Evolutionary conservation across 345 rosid genomes (phyloP).

Genomic region (Alliaria petiolata): DNA sequence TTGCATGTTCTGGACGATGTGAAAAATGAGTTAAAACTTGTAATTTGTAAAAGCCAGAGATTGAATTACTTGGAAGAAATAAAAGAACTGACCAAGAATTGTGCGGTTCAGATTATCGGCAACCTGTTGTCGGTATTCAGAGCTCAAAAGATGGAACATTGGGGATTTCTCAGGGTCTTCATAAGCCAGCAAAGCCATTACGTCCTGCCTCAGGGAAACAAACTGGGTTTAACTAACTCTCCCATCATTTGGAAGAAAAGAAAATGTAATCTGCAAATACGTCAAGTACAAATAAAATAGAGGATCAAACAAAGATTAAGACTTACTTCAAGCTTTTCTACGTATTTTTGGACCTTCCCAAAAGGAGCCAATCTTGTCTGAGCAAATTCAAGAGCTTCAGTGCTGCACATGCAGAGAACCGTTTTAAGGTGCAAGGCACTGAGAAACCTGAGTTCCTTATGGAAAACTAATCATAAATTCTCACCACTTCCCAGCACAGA

Average conservation of each 20-base stretch:
- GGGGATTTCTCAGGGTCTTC: constrained; percentile 95
- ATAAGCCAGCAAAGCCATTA: constrained; percentile 84
- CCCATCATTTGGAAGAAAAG: neutral
- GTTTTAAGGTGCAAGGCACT: neutral
- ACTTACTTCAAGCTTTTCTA: constrained; percentile 86
- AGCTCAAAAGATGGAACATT: constrained; percentile 73
- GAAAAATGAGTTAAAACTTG: constrained; percentile 21
- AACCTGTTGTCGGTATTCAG: constrained; percentile 74
- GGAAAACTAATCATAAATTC: neutral
- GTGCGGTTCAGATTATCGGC: constrained; percentile 79
- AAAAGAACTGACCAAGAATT: constrained; percentile 66
- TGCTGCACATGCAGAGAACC: constrained; percentile 48
- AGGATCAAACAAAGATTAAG: constrained; percentile 13
- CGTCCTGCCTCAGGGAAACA: constrained; percentile 52
- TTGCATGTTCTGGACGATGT: constrained; percentile 55
- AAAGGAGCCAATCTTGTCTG: constrained; percentile 71
- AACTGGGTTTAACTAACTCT: constrained; percentile 13
- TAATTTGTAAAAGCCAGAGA: neutral
- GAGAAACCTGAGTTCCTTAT: constrained; percentile 1
- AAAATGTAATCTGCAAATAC: neutral
- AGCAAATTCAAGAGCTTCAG: constrained; percentile 88
- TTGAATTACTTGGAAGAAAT: neutral
- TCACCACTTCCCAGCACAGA: constrained; percentile 60
- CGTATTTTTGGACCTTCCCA: constrained; percentile 61
- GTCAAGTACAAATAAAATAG: neutral